Base-by-base conservation (phyloP, 345 rosid species). In the Lumnitzera littorea region DNA sequence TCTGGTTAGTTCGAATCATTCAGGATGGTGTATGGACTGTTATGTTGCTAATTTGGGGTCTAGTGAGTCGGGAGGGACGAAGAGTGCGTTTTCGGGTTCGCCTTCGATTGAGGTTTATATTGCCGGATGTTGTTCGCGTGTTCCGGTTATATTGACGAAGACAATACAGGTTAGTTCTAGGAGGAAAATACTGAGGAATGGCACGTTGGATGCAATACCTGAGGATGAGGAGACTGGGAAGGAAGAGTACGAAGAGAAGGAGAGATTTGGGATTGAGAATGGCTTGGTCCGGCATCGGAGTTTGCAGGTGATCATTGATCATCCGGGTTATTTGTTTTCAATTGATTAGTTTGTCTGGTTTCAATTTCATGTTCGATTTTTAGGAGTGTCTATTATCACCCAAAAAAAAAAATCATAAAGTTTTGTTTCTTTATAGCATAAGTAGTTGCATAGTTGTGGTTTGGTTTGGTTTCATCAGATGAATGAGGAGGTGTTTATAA, bases 21-120 rank as follows among this genome's bases (percentile, higher is more conserved):
- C 89, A 25, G 94, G 91, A 10, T 89, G 96, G 96, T 78, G 78
- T 36, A 81, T 92, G 83, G 89, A 85, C 69, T 92, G 91, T 65
- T 82, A 82, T 60, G 55, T 76, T 60, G 90, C 88, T 50, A 65
- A 36, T 51, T 15, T 51, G 2, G 78, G 81, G 24, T 70, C 72
- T 13, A 75, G 78, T 1, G 76, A 74, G 13, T 76, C 77, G 24
- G 76, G 75, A 16, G 61, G 41, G 2, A 81, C 87, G 23, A 73
- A 75, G 46, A 88, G 84, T 56, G 81, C 88, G 41, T 78, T 74
- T 69, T 87, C 90, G 11, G 88, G 49, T 10, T 72, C 98, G 13
- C 94, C 96, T 0, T 79, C 80, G 0, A 75, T 87, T 3, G 98
- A 92, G 85, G 90, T 92, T 58, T 92, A 92, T 55, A 80, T 92